Base-by-base conservation (phyloP, 2,329 filamentous ascomycete species). In the Penicillium aurantiogriseum region DNA sequence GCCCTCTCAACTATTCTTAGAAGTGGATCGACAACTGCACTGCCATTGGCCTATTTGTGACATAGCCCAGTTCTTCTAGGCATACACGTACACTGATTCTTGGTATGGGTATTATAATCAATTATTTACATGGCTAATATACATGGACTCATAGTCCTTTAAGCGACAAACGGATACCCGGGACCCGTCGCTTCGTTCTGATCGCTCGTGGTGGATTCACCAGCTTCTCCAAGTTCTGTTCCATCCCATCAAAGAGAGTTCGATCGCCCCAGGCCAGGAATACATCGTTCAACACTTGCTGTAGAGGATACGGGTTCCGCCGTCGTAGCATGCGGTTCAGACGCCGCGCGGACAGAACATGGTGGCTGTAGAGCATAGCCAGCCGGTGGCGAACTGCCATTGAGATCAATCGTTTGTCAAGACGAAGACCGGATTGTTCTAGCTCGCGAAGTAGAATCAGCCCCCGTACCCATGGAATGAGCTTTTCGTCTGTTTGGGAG, bases 391-490 rank as follows among this genome's bases (percentile, higher is more conserved):
- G 70, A 57, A 74, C 75, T 15, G 70, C 71, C 7, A 63, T 61
- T 17, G 67, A 66, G 23, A 79, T 69, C 36, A 63, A 63, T 21
- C 60, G 55, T 33, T 56, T 59, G 29, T 66, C 61, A 29, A 79
- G 65, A 31, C 60, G 57, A n/a, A 79, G 65, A 4, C 76, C 76
- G 39, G 66, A 64, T 35, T 69, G 56, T 59, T 71, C 68, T 4
- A 79, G 61, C 33, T 76, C 69, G 19, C 71, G 71, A 15, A 79
- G 69, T 35, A 79, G 70, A 2, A 71, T 42, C 10, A 78, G 58
- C 2, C 77, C 77, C 17, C 77, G 73, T 5, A 72, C 66, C 73
- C 74, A 79, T 9, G 70, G 69, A 21, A 76, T 65, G 5, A 76
- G 65, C n/a, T 57, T 63, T 11, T 68, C 61, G 3, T 60, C 61